Evolutionary conservation across 1,139 yeast species (phyloP).

Genomic region (Debaryomyces udenii): DNA sequence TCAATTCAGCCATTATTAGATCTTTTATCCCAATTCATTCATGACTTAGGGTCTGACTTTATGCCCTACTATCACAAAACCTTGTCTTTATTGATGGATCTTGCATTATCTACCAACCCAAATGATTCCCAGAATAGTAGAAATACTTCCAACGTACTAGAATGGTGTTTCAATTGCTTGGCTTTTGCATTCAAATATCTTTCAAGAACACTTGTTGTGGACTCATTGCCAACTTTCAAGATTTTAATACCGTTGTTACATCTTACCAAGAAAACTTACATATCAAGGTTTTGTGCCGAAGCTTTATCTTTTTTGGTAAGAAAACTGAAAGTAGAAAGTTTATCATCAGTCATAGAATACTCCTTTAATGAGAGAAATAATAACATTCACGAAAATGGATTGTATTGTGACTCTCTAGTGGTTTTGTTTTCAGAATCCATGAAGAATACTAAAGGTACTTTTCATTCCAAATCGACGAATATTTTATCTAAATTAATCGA

Average conservation of each 20-base stretch:
- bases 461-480: slow-evolving; percentile 69
- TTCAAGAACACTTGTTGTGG: slow-evolving; percentile 60
- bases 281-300: slow-evolving; percentile 86
- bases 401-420: slow-evolving; percentile 59
- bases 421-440: slow-evolving; percentile 74
- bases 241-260: slow-evolving; percentile 66
- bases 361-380: slow-evolving; percentile 52
- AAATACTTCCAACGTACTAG: slow-evolving; percentile 68
- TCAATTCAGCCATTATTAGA: slow-evolving; percentile 85
- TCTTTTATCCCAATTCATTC: slow-evolving; percentile 80
- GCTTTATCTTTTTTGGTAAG: slow-evolving; percentile 83
- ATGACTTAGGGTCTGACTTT: slow-evolving; percentile 92
- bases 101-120: slow-evolving; percentile 53
- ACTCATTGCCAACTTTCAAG: slow-evolving; percentile 69
- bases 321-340: slow-evolving; percentile 57
- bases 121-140: slow-evolving; percentile 46
- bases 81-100: slow-evolving; percentile 51
- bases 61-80: slow-evolving; percentile 65
- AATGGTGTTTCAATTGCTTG: slow-evolving; percentile 81
- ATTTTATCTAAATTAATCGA: slow-evolving; percentile 52
- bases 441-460: slow-evolving; percentile 67
- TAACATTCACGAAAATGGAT: slow-evolving; percentile 33
- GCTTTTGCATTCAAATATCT: slow-evolving; percentile 91
- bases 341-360: slow-evolving; percentile 51
- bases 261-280: slow-evolving; percentile 56